Conservation (phyloP, 169 alveolate species). For the Cardiosporidium cionae region DNA sequence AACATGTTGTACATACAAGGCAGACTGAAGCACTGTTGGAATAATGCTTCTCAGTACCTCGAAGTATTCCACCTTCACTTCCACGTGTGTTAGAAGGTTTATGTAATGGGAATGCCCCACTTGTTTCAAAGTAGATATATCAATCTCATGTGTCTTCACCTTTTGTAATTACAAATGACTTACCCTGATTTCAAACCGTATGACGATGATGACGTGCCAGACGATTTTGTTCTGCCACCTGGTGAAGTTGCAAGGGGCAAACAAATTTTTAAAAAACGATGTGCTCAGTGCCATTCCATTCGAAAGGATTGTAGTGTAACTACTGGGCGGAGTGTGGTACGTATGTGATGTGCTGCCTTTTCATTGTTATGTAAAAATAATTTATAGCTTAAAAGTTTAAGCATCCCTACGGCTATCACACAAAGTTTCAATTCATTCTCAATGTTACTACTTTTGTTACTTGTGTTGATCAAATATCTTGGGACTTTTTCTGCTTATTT, state of each 20-base stretch:
- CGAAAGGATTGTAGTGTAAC: background rate
- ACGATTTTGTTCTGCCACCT: constrained; percentile 8
- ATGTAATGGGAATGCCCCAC: too few relatives aligned
- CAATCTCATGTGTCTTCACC: too few relatives aligned
- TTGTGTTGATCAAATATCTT: background rate
- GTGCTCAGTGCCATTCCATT: constrained; percentile 28
- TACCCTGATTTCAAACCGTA: background rate
- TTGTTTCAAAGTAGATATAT: too few relatives aligned
- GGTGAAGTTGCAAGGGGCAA: constrained; percentile 20
- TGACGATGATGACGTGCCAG: constrained; percentile 17
- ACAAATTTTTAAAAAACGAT: constrained; percentile 12
- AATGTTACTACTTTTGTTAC: background rate
- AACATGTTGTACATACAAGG: too few relatives aligned
- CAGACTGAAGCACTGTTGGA: too few relatives aligned
- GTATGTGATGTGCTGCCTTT: background rate
- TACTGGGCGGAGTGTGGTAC: constrained; percentile 12
- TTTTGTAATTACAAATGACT: too few relatives aligned
- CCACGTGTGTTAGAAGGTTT: too few relatives aligned
- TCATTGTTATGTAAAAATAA: background rate
- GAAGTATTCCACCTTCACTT: too few relatives aligned
- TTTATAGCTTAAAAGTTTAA: background rate
- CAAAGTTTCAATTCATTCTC: too few relatives aligned
- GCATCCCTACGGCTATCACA: background rate
- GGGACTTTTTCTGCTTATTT: background rate
- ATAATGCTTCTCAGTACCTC: too few relatives aligned